Conservation (phyloP, 768 basidiomycete genomes). For the Hypholoma fasciculare region DNA sequence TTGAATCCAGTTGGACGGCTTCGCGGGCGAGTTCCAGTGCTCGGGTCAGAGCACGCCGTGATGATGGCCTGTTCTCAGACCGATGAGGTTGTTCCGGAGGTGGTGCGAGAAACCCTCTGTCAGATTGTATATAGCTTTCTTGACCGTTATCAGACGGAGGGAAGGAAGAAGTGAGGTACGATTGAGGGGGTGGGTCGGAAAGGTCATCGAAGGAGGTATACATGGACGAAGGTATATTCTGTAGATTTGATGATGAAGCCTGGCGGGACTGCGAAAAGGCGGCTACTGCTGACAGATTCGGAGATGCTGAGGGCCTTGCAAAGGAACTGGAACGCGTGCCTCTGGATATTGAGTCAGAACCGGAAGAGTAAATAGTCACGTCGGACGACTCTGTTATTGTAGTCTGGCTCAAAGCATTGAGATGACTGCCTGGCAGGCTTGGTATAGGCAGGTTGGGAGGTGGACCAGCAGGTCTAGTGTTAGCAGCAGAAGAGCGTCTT, state of each 20-base stretch:
- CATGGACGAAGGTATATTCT: slow-evolving; percentile 26
- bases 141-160: slow-evolving; percentile 23
- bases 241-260: slow-evolving; percentile 26
- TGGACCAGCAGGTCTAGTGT: slow-evolving; percentile 64
- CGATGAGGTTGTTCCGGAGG: slow-evolving; percentile 32
- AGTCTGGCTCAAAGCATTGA: slow-evolving; percentile 17
- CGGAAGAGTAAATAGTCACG: slow-evolving; percentile 16
- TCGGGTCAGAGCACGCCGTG: slow-evolving; percentile 80
- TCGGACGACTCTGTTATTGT: slow-evolving; percentile 22
- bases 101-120: slow-evolving; percentile 22
- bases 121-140: slow-evolving; percentile 22
- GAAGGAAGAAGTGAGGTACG: slow-evolving; percentile 44
- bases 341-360: slow-evolving; percentile 23
- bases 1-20: slow-evolving; percentile 85
- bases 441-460: slow-evolving; percentile 79
- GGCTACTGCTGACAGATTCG: slow-evolving; percentile 58
- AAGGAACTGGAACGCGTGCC: slow-evolving; percentile 36
- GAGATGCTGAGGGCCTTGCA: slow-evolving; percentile 38
- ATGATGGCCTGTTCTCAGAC: slow-evolving; percentile 66
- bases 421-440: slow-evolving; percentile 47
- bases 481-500: slow-evolving; percentile 69
- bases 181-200: slow-evolving; percentile 59
- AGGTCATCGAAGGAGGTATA: slow-evolving; percentile 48
- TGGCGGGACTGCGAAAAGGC: slow-evolving; percentile 58
- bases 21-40: slow-evolving; percentile 88